A percentile compares a stretch with the other conserved stretches of the same genome.
Evolutionary conservation across 2,329 filamentous ascomycete species (phyloP).

Genomic region (Aureobasidium sp.): DNA sequence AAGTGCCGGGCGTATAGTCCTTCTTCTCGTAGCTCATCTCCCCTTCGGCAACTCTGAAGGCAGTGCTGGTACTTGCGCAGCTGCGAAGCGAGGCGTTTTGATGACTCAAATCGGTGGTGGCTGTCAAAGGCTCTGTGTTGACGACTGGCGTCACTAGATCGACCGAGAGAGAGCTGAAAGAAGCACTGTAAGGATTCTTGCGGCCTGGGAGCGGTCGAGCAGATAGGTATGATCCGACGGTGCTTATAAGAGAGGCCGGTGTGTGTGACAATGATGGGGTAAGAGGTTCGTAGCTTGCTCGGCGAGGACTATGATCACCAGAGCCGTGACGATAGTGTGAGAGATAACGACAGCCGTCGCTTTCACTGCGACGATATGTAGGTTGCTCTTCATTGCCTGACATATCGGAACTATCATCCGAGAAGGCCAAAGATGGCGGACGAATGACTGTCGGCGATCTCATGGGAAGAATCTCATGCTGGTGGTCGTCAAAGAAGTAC

Average conservation of each 20-base stretch:
- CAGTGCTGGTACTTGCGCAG: slow-evolving; percentile 27
- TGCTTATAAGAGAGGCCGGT: slow-evolving; percentile 39
- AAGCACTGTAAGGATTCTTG: slow-evolving; percentile 34
- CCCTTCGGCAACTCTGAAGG: slow-evolving; percentile 26
- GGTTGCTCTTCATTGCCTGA: slow-evolving; percentile 20
- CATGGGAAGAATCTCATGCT: slow-evolving; percentile 40
- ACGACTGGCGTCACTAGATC: slow-evolving; percentile 39
- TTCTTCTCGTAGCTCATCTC: slow-evolving; percentile 25
- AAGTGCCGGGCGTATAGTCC: slow-evolving; percentile 8
- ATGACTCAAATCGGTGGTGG: slow-evolving; percentile 23
- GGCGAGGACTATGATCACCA: not conserved
- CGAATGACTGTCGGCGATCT: slow-evolving; percentile 40
- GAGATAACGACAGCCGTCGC: slow-evolving; percentile 37
- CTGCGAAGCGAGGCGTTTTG: slow-evolving; percentile 28
- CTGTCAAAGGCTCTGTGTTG: slow-evolving; percentile 22
- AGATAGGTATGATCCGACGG: slow-evolving; percentile 35
- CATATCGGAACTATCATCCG: slow-evolving; percentile 38
- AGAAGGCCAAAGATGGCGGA: slow-evolving; percentile 33
- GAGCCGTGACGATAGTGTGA: slow-evolving; percentile 33
- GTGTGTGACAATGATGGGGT: slow-evolving; percentile 40
- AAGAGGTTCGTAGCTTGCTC: slow-evolving; percentile 11
- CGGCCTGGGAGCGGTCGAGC: slow-evolving; percentile 35
- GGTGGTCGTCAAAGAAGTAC: slow-evolving; percentile 32
- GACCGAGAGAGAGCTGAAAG: slow-evolving; percentile 34
- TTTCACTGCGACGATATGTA: slow-evolving; percentile 23